phyloP scores from a whole-genome alignment of 345 rosid genomes.

The Leavenworthia alabamica region DNA sequence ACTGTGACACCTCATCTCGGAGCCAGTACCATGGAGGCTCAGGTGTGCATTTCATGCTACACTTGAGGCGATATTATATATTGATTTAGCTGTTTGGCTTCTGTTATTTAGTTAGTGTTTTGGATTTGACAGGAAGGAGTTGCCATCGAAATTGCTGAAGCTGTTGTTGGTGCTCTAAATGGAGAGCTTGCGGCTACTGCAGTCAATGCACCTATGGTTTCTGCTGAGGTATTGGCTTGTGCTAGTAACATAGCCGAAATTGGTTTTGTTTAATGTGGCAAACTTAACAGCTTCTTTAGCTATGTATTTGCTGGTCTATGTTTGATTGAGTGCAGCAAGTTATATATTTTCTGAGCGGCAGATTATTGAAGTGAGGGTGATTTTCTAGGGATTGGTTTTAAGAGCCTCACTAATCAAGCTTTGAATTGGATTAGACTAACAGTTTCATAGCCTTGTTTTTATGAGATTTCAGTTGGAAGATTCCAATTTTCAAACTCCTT shows the following conservation, averaged over 20 bases:
- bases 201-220: constrained; percentile 92
- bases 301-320: background rate
- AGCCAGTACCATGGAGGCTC: constrained; percentile 88
- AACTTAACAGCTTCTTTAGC: background rate
- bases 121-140: constrained; percentile 63
- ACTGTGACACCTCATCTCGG: constrained; percentile 91
- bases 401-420: background rate
- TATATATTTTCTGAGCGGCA: background rate
- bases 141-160: constrained; percentile 88
- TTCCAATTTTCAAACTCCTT: background rate
- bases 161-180: constrained; percentile 79
- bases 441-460: background rate
- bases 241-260: background rate
- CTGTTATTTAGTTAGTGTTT: constrained; percentile 11
- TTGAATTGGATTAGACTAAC: background rate
- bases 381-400: background rate
- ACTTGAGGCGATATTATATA: background rate
- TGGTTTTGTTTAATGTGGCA: background rate
- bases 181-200: constrained; percentile 95
- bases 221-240: constrained; percentile 40
- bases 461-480: background rate
- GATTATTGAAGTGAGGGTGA: background rate
- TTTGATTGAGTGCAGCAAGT: background rate
- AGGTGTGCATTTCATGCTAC: constrained; percentile 37
- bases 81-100: background rate